Conservation (phyloP, 345 rosid species). For the rapeseed (Brassica napus) region DNA sequence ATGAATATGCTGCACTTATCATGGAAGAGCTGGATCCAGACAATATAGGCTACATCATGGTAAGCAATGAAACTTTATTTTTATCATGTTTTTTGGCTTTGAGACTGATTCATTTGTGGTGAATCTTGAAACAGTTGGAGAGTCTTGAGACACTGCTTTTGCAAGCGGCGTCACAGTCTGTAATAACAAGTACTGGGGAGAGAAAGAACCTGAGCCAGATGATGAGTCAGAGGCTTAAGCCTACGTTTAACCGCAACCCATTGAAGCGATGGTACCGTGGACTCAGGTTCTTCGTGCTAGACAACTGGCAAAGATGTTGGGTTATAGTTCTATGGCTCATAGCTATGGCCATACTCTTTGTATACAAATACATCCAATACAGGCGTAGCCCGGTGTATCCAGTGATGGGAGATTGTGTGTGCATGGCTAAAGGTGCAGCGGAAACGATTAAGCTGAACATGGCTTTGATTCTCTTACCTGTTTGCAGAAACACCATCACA, state of each 20-base stretch:
- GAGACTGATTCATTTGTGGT: neutral
- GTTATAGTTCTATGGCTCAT: conserved; percentile 62
- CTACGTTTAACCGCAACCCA: conserved; percentile 52
- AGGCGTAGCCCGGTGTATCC: conserved; percentile 50
- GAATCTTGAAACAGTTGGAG: conserved; percentile 53
- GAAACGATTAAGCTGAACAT: conserved; percentile 71
- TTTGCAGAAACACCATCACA: conserved; percentile 77
- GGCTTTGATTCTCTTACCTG: conserved; percentile 77
- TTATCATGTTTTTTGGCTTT: neutral
- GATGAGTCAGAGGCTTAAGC: conserved; percentile 78
- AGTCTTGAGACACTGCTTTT: conserved; percentile 64
- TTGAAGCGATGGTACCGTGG: conserved; percentile 44
- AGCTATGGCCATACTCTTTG: conserved; percentile 59
- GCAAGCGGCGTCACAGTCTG: conserved; percentile 57
- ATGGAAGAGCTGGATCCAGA: conserved; percentile 90
- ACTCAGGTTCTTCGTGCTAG: conserved; percentile 55
- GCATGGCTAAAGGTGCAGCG: conserved; percentile 81
- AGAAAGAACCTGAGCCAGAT: conserved; percentile 65
- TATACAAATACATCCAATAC: conserved; percentile 61
- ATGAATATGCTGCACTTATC: conserved; percentile 77
- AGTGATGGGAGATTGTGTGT: conserved; percentile 70
- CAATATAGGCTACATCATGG: conserved; percentile 71
- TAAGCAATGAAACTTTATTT: conserved; percentile 25
- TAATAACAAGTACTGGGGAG: conserved; percentile 52
- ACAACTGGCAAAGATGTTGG: conserved; percentile 84